These are phyloP conservation scores for Aspergillus carbonarius DNA, from an alignment of 2,329 filamentous ascomycete genomes.

Conservation along the genomic window DNA sequence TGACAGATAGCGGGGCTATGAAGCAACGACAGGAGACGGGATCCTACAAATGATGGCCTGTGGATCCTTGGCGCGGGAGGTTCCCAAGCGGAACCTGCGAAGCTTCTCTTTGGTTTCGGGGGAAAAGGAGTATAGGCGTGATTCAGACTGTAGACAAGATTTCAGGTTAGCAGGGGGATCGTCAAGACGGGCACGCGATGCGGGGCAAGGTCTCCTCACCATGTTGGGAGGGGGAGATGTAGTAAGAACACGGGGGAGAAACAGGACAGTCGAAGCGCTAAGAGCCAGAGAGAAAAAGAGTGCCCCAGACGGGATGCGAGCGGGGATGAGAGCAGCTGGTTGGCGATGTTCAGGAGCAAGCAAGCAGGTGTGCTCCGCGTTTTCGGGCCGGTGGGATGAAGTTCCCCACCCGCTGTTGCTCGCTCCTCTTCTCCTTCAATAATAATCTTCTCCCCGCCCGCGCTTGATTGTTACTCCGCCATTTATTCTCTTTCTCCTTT, in stretches of 20 bases:
- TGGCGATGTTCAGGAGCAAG: neutral
- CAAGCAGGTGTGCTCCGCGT: conserved; percentile 5
- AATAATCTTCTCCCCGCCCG: conserved; percentile 2
- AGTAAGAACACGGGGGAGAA: neutral
- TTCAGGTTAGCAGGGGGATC: conserved; percentile 1
- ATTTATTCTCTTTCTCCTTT: conserved; percentile 7
- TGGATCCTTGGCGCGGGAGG: conserved; percentile 79
- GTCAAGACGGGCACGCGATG: conserved; percentile 5
- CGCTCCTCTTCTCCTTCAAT: conserved; percentile 7
- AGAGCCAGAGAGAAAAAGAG: neutral
- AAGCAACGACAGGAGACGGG: conserved; percentile 11
- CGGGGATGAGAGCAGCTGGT: neutral
- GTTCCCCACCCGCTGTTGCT: conserved; percentile 16
- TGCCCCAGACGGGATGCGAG: neutral
- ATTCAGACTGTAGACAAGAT: conserved; percentile 63
- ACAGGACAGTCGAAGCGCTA: neutral
- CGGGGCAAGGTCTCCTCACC: conserved; percentile 20
- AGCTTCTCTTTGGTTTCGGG: conserved; percentile 84
- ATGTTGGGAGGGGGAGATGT: conserved; percentile 6
- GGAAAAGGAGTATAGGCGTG: conserved; percentile 89
- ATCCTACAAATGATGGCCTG: conserved; percentile 92
- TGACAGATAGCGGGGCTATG: neutral
- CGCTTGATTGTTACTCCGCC: conserved; percentile 7
- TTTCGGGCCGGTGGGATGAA: conserved; percentile 10
- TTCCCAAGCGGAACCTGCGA: conserved; percentile 90